Base-by-base conservation (phyloP, 23 red algal species). In the Gracilaria gracilis region DNA sequence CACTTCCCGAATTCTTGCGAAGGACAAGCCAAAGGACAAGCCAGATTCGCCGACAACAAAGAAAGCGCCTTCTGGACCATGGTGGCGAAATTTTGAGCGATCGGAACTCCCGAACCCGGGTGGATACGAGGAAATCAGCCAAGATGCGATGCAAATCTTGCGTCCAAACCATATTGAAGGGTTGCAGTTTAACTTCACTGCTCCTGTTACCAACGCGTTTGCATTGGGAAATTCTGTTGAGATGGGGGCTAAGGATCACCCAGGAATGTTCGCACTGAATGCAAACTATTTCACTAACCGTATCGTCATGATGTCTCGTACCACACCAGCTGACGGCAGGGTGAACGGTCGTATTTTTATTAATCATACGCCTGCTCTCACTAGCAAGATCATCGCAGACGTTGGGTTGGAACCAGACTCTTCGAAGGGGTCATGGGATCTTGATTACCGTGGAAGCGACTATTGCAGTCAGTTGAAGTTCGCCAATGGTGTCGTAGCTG, bases 31-130 rank as follows among this genome's bases (percentile, higher is more conserved):
- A 64, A 75, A 28, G 21, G 73, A 51, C 57, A n/a, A 28, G 9
- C 28, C 73, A 23, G 29, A 47, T 1, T 33, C 58, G 33, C 16
- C 54, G 0, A 28, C 31, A 28, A 32, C 88, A 19, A 67, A 59
- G 80, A 69, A 72, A 17, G 24, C 75, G 9, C 21, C 87, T 14
- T 51, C 73, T 72, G 87, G 55, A 12, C 57, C 83, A 25, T 98
- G 93, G 93, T 98, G 96, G 96, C 88, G 91, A 11, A 67, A 49
- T 36, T 89, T 98, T 79, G 87, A 95, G 66, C 96, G 96, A 29
- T 95, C 96, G 1, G 88, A 95, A 53, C 85, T 98, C 5, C 96
- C 96, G n/a, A 98, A 98, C 79, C 96, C 96, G 17, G 96, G 96
- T 58, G 81, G 77, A 4, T 95, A 98, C 76, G 96, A 98, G 65